Base-by-base conservation (phyloP, 495 filamentous ascomycete genomes). In the Penicillium bialowiezense region DNA sequence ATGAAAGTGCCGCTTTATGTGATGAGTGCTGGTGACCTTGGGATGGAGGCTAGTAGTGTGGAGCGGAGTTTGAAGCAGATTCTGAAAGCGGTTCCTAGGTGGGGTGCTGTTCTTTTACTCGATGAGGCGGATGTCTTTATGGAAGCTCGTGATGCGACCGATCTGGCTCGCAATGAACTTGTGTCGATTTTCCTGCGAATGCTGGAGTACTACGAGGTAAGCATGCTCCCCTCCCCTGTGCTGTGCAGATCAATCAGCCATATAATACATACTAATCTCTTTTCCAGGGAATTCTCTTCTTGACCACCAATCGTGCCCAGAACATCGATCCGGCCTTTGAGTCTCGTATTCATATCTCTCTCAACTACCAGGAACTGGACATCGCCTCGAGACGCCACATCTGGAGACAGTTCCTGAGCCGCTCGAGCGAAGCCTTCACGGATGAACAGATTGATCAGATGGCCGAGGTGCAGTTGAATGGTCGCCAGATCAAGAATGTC, bases 221-320 rank as follows among this genome's bases (percentile, higher is more conserved):
- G 42, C 12, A 45, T 70, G 67, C 49, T 18, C 26, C 5, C 5
- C 18, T 5, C n/a, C n/a, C n/a, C n/a, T n/a, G n/a, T n/a, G n/a
- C n/a, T n/a, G n/a, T n/a, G n/a, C n/a, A n/a, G n/a, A n/a, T n/a
- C n/a, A n/a, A n/a, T n/a, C n/a, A n/a, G n/a, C n/a, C n/a, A n/a
- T n/a, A n/a, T n/a, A n/a, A n/a, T n/a, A n/a, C n/a, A n/a, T n/a
- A 40, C 45, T 56, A 29, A 59, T 21, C 12, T 10, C 21, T n/a
- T 28, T 31, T 81, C 78, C 56, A 82, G 59, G 83, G 84, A 19
- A 80, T 85, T 46, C 65, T 84, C 50, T 83, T 84, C 65, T 73
- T 83, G 37, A 81, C 78, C 0, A 82, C 76, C 24, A 84, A 82
- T 55, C 73, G 76, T 4, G 62, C 72, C 13, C 60, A 67, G 5